A percentile compares a stretch with the other conserved stretches of the same genome.
Evolutionary conservation across 352 stramenopile genomes (phyloP).

Genomic region (Globisporangium mamillatum): DNA sequence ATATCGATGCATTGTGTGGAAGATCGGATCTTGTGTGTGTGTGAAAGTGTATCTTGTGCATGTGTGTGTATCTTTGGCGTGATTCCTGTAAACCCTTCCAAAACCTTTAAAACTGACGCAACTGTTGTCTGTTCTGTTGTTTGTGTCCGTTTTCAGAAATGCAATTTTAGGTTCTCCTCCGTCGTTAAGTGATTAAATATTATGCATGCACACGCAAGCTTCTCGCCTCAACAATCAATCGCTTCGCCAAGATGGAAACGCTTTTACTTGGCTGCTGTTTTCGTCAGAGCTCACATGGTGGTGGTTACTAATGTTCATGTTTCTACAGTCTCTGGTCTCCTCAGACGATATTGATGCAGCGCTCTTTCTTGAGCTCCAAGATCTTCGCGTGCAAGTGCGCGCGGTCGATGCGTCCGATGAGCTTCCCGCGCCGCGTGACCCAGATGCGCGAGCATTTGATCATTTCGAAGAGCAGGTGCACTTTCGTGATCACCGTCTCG

Average conservation of each 20-base stretch:
- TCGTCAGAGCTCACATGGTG: not conserved
- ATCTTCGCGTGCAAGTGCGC: slow-evolving; percentile 41
- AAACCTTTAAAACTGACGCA: slow-evolving; percentile 17
- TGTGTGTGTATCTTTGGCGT: not conserved
- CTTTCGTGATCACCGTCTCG: slow-evolving; percentile 50
- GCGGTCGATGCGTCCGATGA: slow-evolving; percentile 52
- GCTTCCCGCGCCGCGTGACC: slow-evolving; percentile 46
- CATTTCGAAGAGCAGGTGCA: slow-evolving; percentile 78
- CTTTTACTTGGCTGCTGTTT: slow-evolving; percentile 1
- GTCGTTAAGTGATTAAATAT: slow-evolving; percentile 30
- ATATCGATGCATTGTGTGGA: not conserved
- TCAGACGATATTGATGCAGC: slow-evolving; percentile 17
- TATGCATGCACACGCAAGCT: slow-evolving; percentile 17
- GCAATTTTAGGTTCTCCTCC: slow-evolving; percentile 33
- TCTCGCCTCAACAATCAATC: slow-evolving; percentile 4
- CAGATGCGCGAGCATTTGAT: slow-evolving; percentile 62
- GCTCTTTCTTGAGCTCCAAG: slow-evolving; percentile 27
- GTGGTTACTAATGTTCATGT: not conserved
- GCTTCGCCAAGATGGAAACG: not conserved
- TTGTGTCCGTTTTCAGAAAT: slow-evolving; percentile 27
- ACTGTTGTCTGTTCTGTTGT: slow-evolving; percentile 21
- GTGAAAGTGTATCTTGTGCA: not conserved
- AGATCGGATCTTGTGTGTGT: not conserved
- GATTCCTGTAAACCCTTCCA: slow-evolving; percentile 17
- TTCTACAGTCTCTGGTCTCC: not conserved